Percentiles rank a stretch among this genome's conserved stretches.
phyloP scores from a whole-genome alignment of 2,329 filamentous ascomycete genomes.

The Fusarium xyrophilum region DNA sequence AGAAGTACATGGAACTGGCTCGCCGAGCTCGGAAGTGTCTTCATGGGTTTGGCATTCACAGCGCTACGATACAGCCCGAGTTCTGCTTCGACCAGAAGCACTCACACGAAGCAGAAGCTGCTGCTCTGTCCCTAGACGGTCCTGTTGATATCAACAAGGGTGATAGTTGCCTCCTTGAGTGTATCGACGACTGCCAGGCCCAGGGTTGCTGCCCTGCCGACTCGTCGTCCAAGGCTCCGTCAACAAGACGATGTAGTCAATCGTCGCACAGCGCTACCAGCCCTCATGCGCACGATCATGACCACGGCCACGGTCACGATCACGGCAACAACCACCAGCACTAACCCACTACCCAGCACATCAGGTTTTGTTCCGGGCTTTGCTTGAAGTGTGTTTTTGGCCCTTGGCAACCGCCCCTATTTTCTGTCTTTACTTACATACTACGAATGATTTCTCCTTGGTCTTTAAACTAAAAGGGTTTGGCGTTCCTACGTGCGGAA shows the following conservation, averaged over 20 bases:
- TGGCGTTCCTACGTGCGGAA: constrained; percentile 32
- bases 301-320: not conserved
- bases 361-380: not conserved
- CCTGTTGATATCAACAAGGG: constrained; percentile 40
- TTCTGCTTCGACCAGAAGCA: constrained; percentile 67
- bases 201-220: constrained; percentile 46
- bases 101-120: constrained; percentile 48
- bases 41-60: constrained; percentile 95
- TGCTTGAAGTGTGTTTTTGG: not conserved
- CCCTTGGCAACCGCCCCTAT: not conserved
- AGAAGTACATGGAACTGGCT: constrained; percentile 90
- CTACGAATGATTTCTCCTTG: constrained; percentile 19
- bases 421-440: constrained; percentile 10
- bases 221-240: constrained; percentile 45
- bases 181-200: constrained; percentile 49
- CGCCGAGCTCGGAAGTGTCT: constrained; percentile 84
- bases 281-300: constrained; percentile 20
- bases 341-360: not conserved
- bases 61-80: constrained; percentile 95
- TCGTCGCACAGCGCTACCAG: constrained; percentile 41
- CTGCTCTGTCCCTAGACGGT: constrained; percentile 49
- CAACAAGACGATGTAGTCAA: constrained; percentile 47
- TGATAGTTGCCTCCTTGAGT: constrained; percentile 57
- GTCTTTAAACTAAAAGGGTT: constrained; percentile 15
- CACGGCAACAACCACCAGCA: constrained; percentile 21